These are phyloP conservation scores for Ricinus communis DNA, from an alignment of 345 rosid species.

Conservation along the genomic window DNA sequence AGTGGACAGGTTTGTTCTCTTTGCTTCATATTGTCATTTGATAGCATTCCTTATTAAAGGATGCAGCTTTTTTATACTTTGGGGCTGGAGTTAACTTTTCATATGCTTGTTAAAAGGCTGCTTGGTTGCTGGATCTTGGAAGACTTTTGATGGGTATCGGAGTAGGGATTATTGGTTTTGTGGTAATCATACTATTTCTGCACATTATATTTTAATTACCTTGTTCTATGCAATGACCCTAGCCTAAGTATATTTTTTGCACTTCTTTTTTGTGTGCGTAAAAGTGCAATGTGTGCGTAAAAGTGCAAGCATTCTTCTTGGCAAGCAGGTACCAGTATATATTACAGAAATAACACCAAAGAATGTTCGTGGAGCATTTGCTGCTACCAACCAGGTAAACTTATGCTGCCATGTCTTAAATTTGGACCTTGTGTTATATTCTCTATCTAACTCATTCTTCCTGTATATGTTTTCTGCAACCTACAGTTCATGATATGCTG, in stretches of 20 bases:
- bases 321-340: constrained; percentile 37
- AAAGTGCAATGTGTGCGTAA: neutral
- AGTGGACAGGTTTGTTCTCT: constrained; percentile 37
- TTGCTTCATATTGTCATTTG: neutral
- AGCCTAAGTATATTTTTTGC: too few species aligned
- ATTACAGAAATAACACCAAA: constrained; percentile 49
- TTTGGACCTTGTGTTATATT: neutral
- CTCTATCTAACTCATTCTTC: neutral
- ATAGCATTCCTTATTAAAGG: neutral
- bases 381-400: constrained; percentile 16
- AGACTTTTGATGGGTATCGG: constrained; percentile 37
- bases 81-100: neutral
- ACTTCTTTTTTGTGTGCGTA: too few species aligned
- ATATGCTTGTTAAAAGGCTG: constrained; percentile 16
- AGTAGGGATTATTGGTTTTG: constrained; percentile 33
- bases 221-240: too few species aligned
- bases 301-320: neutral
- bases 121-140: constrained; percentile 41
- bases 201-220: neutral
- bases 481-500: constrained; percentile 40
- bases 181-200: constrained; percentile 23
- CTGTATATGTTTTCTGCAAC: neutral
- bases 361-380: constrained; percentile 36
- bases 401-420: too few species aligned
- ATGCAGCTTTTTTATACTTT: neutral